phyloP scores from a whole-genome alignment of 768 basidiomycete species.

The Pluteus cervinus region DNA sequence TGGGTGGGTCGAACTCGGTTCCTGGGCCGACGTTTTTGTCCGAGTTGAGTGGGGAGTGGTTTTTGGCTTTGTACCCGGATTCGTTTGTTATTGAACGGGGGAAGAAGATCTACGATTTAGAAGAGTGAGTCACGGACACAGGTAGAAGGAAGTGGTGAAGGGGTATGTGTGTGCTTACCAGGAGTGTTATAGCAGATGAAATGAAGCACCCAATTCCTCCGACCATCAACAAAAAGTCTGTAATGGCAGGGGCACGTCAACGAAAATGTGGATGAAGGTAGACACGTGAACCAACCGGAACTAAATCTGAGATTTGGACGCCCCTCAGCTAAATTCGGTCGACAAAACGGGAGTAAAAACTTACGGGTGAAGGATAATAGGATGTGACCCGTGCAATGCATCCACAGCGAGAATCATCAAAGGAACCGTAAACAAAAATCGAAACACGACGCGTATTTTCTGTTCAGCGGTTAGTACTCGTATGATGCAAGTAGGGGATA shows the following conservation, averaged over 20 bases:
- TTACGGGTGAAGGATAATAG: constrained; percentile 50
- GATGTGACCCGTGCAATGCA: constrained; percentile 44
- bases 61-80: constrained; percentile 50
- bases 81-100: constrained; percentile 66
- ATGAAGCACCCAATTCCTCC: constrained; percentile 72
- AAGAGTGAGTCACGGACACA: constrained; percentile 3
- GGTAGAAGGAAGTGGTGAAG: constrained; percentile 1
- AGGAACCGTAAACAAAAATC: constrained; percentile 69
- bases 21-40: constrained; percentile 22
- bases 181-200: constrained; percentile 74
- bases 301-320: constrained; percentile 43
- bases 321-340: not conserved
- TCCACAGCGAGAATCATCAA: constrained; percentile 64
- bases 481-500: not conserved
- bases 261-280: constrained; percentile 2
- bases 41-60: constrained; percentile 17
- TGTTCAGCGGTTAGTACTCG: constrained; percentile 18
- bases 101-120: constrained; percentile 57
- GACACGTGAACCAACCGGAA: constrained; percentile 38
- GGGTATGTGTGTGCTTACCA: constrained; percentile 39
- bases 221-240: constrained; percentile 67
- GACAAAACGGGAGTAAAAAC: constrained; percentile 19
- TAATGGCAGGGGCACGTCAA: constrained; percentile 13
- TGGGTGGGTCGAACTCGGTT: constrained; percentile 20
- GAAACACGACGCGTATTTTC: constrained; percentile 68